A percentile compares a stretch with the other conserved stretches of the same genome.
These are phyloP conservation scores for Bacidia rubella DNA, from an alignment of 495 filamentous ascomycete genomes.

Conservation along the genomic window DNA sequence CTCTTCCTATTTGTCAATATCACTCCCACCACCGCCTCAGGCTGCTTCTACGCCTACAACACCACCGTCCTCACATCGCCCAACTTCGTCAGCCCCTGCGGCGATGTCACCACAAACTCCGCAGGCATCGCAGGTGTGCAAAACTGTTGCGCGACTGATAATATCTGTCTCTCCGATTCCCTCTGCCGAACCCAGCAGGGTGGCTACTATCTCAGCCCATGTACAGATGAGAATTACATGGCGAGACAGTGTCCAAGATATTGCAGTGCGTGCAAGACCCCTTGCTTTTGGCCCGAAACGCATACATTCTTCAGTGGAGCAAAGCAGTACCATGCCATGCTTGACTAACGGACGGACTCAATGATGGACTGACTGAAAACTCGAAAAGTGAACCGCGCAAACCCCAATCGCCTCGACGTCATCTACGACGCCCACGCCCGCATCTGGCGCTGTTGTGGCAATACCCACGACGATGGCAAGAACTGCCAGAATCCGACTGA, in stretches of 20 bases:
- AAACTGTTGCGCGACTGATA: constrained; percentile 7
- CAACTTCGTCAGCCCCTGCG: not conserved
- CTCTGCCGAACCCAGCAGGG: constrained; percentile 3
- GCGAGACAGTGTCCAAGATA: constrained; percentile 9
- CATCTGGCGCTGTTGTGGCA: constrained; percentile 10
- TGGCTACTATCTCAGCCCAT: constrained; percentile 12
- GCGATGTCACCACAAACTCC: not conserved
- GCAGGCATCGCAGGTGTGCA: not conserved
- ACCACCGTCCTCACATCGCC: not conserved
- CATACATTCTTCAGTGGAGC: no score
- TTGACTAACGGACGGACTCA: no score
- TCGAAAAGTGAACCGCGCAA: constrained; percentile 4
- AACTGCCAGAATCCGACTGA: constrained; percentile 10
- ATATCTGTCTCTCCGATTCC: constrained; percentile 7
- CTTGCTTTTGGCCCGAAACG: not conserved
- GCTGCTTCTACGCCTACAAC: constrained; percentile 4
- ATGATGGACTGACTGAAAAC: not conserved
- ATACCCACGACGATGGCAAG: not conserved
- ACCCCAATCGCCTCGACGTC: constrained; percentile 4
- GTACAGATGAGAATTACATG: constrained; percentile 7
- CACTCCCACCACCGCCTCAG: not conserved
- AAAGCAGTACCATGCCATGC: no score
- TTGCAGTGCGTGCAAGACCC: constrained; percentile 3
- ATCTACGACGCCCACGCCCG: constrained; percentile 1
- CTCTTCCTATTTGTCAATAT: not conserved